phyloP scores from a whole-genome alignment of 208 protist species.

The Acanthamoeba sp. region DNA sequence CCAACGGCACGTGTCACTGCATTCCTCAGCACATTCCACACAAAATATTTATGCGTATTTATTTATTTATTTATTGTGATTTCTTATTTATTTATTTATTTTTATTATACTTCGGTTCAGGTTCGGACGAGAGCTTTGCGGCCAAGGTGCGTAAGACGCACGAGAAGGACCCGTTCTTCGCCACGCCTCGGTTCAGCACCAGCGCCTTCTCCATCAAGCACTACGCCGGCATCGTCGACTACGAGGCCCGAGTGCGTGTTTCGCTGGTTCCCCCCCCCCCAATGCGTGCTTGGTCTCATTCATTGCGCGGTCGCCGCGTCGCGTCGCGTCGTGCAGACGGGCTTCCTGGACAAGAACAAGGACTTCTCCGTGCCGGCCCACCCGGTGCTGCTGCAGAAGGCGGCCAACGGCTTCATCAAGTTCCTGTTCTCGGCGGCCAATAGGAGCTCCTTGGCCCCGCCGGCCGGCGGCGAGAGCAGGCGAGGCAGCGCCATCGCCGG shows the following conservation, averaged over 20 bases:
- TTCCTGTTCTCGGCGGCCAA: neutral
- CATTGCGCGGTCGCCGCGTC: neutral
- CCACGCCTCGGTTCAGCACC: conserved; percentile 34
- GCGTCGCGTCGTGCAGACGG: conserved; percentile 23
- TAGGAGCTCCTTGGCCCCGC: neutral
- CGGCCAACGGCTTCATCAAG: conserved; percentile 31
- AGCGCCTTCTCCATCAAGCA: conserved; percentile 94
- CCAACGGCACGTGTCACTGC: conserved; percentile 79
- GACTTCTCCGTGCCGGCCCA: conserved; percentile 79
- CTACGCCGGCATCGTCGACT: conserved; percentile 93
- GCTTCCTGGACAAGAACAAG: conserved; percentile 90
- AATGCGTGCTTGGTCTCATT: neutral
- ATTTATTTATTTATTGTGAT: neutral
- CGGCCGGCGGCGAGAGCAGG: neutral
- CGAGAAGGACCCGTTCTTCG: neutral
- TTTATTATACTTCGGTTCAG: neutral
- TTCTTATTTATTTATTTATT: no score
- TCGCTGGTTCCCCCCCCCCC: no score
- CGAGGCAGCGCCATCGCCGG: neutral
- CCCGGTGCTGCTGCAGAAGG: neutral
- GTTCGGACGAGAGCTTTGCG: conserved; percentile 4
- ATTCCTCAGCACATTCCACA: no score
- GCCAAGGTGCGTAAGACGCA: conserved; percentile 35
- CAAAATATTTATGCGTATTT: neutral
- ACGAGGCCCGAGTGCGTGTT: neutral